Conservation (phyloP, 1,284 basidiomycete species). For the Tranzscheliella williamsii region DNA sequence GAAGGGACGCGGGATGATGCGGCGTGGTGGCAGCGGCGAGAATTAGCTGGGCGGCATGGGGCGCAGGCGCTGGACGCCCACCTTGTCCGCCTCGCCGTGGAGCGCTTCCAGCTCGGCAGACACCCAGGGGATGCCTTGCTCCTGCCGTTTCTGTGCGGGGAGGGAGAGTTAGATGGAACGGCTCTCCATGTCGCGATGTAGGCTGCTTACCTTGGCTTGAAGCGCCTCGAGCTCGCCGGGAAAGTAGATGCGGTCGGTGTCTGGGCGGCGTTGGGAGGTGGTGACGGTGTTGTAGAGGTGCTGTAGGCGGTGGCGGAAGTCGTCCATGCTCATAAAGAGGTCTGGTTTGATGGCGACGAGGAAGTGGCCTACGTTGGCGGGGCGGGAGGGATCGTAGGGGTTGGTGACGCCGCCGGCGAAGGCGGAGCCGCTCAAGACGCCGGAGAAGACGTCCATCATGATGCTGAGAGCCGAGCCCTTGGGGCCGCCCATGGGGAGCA, state of each 20-base stretch:
- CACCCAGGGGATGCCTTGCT: constrained; percentile 3
- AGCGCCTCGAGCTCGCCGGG: constrained; percentile 4
- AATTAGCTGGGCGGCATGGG: too few species aligned
- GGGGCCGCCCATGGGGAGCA: constrained; percentile 7
- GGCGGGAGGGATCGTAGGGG: constrained; percentile 1
- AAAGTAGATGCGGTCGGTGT: constrained; percentile 4
- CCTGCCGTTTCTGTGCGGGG: too few species aligned
- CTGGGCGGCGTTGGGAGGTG: constrained; percentile 1
- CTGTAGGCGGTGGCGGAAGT: constrained; percentile 1
- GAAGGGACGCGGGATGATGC: too few species aligned
- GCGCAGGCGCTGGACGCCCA: neutral
- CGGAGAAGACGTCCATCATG: constrained; percentile 10
- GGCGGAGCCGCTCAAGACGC: constrained; percentile 5
- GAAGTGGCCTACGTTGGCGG: constrained; percentile 6
- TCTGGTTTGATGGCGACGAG: constrained; percentile 9
- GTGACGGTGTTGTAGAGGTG: constrained; percentile 2
- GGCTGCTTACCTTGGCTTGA: neutral
- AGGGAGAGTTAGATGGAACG: too few species aligned
- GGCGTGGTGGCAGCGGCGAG: too few species aligned
- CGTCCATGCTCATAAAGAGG: constrained; percentile 5
- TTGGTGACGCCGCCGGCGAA: constrained; percentile 4
- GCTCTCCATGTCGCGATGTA: too few species aligned
- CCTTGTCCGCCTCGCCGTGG: constrained; percentile 3
- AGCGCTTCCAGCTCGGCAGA: constrained; percentile 1
- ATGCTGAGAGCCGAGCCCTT: constrained; percentile 4